Evolutionary conservation across 257 asterid genomes (phyloP), one percentile per base, ranked within the genome.

Genomic region (Sherardia arvensis): DNA sequence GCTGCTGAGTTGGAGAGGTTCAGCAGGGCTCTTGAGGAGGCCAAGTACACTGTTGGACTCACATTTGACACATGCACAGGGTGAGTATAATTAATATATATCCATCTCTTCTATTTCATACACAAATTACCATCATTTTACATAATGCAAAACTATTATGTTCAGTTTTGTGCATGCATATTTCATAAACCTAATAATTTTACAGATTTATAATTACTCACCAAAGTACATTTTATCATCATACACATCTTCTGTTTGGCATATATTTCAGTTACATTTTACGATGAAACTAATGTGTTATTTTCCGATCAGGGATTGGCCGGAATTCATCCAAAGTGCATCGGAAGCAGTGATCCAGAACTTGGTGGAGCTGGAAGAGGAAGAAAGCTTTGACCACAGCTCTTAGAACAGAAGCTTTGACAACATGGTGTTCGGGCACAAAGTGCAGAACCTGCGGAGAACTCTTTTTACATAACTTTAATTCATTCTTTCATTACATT

Each of bases 51-150:
- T 25, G 97, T 90, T 23, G 97, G 97, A 3, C 68, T 90, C 32
- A 82, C 97, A 6, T 90, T 90, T 49, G 95, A 90, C 70, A 85
- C 89, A 3, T 29, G 72, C 29, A 69, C 36, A 8, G 97, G 96
- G 93, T 88, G 68, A 68, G 79, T 28, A 38, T 7, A 2, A n/a
- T n/a, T n/a, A n/a, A n/a, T n/a, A n/a, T n/a, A n/a, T n/a, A n/a
- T n/a, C n/a, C n/a, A n/a, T n/a, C n/a, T n/a, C n/a, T n/a, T 38
- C 47, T 38, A 11, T 11, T 38, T n/a, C n/a, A n/a, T 17, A 38
- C 14, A 8, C 45, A 3, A 36, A 11, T 10, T 36, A 0, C 3
- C 45, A 3, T 36, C 45, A 34, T 15, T 36, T 9, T 10, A n/a
- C n/a, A n/a, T n/a, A 36, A 10, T 8, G 34, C 4, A 32, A 32